Evolutionary conservation across 2,329 filamentous ascomycete species (phyloP).

Genomic region (Nigrograna mackinnonii): DNA sequence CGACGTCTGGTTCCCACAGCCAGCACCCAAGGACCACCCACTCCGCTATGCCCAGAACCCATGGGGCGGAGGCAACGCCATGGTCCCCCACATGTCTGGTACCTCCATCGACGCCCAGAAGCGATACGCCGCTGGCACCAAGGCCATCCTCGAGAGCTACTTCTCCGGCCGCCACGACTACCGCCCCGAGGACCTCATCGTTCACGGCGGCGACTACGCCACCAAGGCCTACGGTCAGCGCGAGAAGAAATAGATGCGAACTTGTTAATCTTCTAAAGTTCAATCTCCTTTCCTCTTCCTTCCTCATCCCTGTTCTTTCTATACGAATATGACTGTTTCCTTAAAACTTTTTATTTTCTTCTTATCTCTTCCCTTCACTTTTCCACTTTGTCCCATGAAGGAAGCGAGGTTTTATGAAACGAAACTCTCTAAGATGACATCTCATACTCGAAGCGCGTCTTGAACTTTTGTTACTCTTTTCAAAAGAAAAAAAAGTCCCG

Average conservation of each 20-base stretch:
- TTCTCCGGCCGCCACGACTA: conserved; percentile 88
- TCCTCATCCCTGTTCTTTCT: no score
- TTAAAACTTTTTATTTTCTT: no score
- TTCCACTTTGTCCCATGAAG: no score
- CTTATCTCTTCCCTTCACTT: no score
- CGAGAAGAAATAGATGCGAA: conserved; percentile 49
- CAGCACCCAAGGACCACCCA: conserved; percentile 88
- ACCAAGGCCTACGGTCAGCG: conserved; percentile 91
- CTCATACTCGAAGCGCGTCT: no score
- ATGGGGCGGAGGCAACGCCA: conserved; percentile 96
- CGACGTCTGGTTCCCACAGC: conserved; percentile 97
- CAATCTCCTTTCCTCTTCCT: conserved; percentile 2
- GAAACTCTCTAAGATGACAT: no score
- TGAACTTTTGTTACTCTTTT: no score
- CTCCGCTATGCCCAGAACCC: conserved; percentile 92
- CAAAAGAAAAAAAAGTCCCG: no score
- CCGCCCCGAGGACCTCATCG: conserved; percentile 86
- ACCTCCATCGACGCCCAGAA: conserved; percentile 98
- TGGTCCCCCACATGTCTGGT: conserved; percentile 98
- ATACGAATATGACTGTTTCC: no score
- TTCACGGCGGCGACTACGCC: conserved; percentile 86
- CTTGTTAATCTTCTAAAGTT: not conserved
- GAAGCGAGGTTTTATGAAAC: no score
- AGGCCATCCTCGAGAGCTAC: conserved; percentile 90
- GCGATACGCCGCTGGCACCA: conserved; percentile 79